A percentile compares a stretch with the other conserved stretches of the same genome.
These are phyloP conservation scores for Globisporangium sylvaticum DNA, from an alignment of 352 stramenopile genomes.

Conservation along the genomic window DNA sequence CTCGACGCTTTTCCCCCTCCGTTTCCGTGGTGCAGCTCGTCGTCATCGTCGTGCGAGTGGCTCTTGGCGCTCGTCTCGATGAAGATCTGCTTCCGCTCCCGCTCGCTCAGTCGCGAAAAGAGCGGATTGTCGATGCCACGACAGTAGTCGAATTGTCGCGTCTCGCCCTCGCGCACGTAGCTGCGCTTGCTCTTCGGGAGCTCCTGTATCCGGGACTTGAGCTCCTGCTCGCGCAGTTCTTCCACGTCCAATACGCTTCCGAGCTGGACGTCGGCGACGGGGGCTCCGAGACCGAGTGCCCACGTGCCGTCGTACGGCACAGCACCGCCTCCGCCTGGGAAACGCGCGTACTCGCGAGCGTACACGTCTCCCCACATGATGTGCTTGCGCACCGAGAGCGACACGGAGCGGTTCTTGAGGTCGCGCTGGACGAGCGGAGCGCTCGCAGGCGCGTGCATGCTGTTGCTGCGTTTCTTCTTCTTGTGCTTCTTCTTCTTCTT, in stretches of 20 bases:
- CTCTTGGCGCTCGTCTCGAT: constrained; percentile 22
- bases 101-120: constrained; percentile 66
- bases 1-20: background rate
- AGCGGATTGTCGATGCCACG: constrained; percentile 70
- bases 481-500: constrained; percentile 77
- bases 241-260: constrained; percentile 73
- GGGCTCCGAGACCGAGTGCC: constrained; percentile 64
- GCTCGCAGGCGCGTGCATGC: constrained; percentile 44
- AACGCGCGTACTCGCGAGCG: constrained; percentile 72
- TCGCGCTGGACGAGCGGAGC: constrained; percentile 17
- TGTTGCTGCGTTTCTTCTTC: constrained; percentile 70
- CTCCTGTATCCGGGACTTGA: constrained; percentile 55
- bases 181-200: constrained; percentile 57
- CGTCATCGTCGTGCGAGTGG: constrained; percentile 18
- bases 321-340: constrained; percentile 66
- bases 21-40: constrained; percentile 3
- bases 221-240: constrained; percentile 37
- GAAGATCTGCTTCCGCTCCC: constrained; percentile 70
- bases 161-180: constrained; percentile 60
- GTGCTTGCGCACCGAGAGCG: constrained; percentile 59
- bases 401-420: constrained; percentile 59
- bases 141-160: constrained; percentile 79
- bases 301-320: constrained; percentile 83
- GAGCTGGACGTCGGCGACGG: constrained; percentile 59
- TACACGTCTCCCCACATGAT: constrained; percentile 73